Conservation (phyloP, 164 flowering plant species). For the Sedum album region DNA sequence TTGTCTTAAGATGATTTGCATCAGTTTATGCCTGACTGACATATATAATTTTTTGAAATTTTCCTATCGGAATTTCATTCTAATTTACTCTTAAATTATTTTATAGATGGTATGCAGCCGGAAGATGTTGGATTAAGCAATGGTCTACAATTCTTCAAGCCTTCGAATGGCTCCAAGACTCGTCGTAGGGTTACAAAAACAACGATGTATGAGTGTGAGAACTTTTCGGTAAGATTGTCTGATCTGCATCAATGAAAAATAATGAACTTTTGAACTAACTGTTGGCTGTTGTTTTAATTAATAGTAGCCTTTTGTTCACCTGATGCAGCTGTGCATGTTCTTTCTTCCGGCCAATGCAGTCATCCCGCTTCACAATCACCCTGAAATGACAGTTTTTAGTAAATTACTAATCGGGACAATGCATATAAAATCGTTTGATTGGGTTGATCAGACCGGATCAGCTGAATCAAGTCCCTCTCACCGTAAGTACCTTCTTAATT, state of each 20-base stretch:
- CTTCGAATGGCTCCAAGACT: conserved; percentile 20
- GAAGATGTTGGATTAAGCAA: conserved; percentile 68
- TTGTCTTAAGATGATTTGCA: neutral
- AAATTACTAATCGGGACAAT: conserved; percentile 68
- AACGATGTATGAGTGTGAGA: conserved; percentile 49
- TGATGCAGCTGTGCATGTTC: conserved; percentile 75
- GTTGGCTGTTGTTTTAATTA: neutral
- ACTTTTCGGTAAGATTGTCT: conserved; percentile 58
- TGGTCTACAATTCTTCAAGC: conserved; percentile 40
- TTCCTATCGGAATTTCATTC: neutral
- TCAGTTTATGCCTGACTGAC: neutral
- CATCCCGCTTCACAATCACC: conserved; percentile 91
- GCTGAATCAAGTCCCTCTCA: conserved; percentile 15
- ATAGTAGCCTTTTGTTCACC: neutral
- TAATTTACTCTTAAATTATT: neutral
- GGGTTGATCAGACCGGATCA: conserved; percentile 31
- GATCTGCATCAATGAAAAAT: neutral
- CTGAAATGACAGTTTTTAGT: conserved; percentile 90
- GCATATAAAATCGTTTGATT: conserved; percentile 86
- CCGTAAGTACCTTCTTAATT: conserved; percentile 25
- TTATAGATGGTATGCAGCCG: conserved; percentile 59
- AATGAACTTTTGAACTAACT: neutral
- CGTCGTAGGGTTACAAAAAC: conserved; percentile 44
- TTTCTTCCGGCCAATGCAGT: conserved; percentile 63
- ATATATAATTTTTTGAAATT: neutral